Percentiles rank a stretch among this genome's conserved stretches.
These are phyloP conservation scores for Aspergillus sp. DNA, from an alignment of 2,329 filamentous ascomycete genomes.

Conservation along the genomic window DNA sequence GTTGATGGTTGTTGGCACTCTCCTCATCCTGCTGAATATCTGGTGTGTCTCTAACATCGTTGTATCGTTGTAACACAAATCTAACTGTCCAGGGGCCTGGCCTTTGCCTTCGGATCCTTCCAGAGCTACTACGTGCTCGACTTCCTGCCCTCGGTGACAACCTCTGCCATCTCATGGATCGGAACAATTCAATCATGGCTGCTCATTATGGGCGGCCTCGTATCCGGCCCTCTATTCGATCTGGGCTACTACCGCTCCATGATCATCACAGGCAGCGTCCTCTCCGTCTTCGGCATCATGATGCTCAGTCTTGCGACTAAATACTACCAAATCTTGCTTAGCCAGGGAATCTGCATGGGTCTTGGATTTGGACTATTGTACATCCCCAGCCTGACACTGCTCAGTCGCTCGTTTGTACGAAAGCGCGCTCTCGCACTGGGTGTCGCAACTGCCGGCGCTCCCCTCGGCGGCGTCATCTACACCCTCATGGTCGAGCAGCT, in stretches of 20 bases:
- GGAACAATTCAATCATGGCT: conserved; percentile 49
- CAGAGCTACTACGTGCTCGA: conserved; percentile 49
- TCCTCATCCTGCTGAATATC: conserved; percentile 25
- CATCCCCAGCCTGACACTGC: conserved; percentile 24
- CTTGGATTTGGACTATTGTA: conserved; percentile 44
- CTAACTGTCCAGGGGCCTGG: conserved; percentile 32
- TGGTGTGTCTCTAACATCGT: conserved; percentile 11
- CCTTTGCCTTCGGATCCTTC: conserved; percentile 50
- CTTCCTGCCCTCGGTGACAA: conserved; percentile 33
- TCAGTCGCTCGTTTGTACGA: conserved; percentile 54
- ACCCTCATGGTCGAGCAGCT: conserved; percentile 62
- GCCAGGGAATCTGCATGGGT: conserved; percentile 49
- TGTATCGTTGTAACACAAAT: not conserved
- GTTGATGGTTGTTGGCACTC: conserved; percentile 22
- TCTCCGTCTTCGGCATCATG: conserved; percentile 44
- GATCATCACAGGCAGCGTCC: conserved; percentile 41
- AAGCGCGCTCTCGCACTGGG: conserved; percentile 56
- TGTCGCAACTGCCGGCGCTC: conserved; percentile 55
- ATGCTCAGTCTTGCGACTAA: conserved; percentile 42
- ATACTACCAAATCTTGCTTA: conserved; percentile 50
- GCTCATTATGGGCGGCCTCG: conserved; percentile 47
- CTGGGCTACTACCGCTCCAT: conserved; percentile 44
- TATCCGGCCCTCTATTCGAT: conserved; percentile 53
- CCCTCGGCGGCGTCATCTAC: conserved; percentile 59
- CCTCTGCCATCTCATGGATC: conserved; percentile 51